Conservation (phyloP, 257 asterid genomes). For the Paulownia fortunei region DNA sequence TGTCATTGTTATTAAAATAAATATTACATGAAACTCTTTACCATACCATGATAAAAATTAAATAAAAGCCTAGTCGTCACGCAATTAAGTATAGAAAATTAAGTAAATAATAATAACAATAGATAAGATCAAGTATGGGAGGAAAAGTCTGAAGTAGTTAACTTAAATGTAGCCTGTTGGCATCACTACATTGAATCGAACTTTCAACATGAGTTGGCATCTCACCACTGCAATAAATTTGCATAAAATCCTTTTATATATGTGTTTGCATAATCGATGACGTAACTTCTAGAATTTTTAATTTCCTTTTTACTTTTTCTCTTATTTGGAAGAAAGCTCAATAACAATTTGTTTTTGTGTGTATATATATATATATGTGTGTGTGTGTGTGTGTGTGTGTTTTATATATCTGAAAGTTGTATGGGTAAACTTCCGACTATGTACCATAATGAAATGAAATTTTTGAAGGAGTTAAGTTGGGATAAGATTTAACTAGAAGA, state of each 20-base stretch:
- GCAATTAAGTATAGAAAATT: too few relatives aligned
- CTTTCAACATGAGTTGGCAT: conserved; percentile 7
- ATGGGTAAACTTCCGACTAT: too few relatives aligned
- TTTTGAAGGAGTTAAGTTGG: too few relatives aligned
- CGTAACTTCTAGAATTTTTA: neutral
- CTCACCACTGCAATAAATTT: conserved; percentile 18
- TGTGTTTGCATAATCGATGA: conserved; percentile 22
- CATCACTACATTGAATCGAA: neutral
- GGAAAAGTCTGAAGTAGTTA: neutral
- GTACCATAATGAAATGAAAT: too few relatives aligned
- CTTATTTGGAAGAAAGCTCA: too few relatives aligned
- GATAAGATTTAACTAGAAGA: too few relatives aligned
- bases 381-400: too few relatives aligned
- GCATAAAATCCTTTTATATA: neutral
- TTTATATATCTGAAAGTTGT: too few relatives aligned
- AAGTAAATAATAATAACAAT: neutral
- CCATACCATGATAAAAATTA: neutral
- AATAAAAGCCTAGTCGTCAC: too few relatives aligned
- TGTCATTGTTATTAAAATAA: neutral
- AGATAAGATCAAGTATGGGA: neutral
- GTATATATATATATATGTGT: too few relatives aligned
- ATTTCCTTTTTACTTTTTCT: neutral
- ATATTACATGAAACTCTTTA: neutral
- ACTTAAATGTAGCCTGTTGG: neutral
- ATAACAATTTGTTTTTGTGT: too few relatives aligned